A percentile compares a stretch with the other conserved stretches of the same genome.
Conservation (phyloP, 805 yeast species). For the Candida ortonii region DNA sequence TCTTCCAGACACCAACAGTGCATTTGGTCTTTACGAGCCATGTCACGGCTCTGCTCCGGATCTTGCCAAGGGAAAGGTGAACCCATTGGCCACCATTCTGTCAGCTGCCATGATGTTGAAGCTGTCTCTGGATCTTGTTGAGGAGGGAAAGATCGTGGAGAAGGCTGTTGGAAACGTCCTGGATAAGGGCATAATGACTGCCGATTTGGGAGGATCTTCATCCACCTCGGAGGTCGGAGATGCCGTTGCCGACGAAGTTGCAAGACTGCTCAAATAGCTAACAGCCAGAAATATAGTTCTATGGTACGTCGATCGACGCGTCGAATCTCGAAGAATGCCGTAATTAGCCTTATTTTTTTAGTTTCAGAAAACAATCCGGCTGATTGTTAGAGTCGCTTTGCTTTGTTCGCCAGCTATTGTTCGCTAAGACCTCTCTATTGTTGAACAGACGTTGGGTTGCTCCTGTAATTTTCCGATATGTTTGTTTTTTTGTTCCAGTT, state of each 20-base stretch:
- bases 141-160: constrained; percentile 87
- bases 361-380: too few relatives aligned
- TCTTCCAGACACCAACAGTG: constrained; percentile 90
- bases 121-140: constrained; percentile 75
- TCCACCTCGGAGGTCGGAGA: constrained; percentile 91
- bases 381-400: too few relatives aligned
- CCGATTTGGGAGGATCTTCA: constrained; percentile 82
- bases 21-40: constrained; percentile 96
- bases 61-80: constrained; percentile 79
- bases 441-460: too few relatives aligned
- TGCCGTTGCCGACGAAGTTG: constrained; percentile 77
- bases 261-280: constrained; percentile 26
- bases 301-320: constrained; percentile 8
- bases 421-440: too few relatives aligned
- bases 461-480: too few relatives aligned
- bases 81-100: constrained; percentile 92
- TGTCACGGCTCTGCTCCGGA: constrained; percentile 99
- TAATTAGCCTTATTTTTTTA: constrained; percentile 3
- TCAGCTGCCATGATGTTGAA: constrained; percentile 98
- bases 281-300: constrained; percentile 1
- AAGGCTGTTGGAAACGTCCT: constrained; percentile 80
- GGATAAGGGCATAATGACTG: constrained; percentile 85
- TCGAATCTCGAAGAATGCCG: too few relatives aligned
- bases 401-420: too few relatives aligned
- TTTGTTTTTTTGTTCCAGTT: too few relatives aligned